Percentiles rank a stretch among this genome's conserved stretches.
phyloP scores from a whole-genome alignment of 305 asterid genomes.

The Solanum chacoense region DNA sequence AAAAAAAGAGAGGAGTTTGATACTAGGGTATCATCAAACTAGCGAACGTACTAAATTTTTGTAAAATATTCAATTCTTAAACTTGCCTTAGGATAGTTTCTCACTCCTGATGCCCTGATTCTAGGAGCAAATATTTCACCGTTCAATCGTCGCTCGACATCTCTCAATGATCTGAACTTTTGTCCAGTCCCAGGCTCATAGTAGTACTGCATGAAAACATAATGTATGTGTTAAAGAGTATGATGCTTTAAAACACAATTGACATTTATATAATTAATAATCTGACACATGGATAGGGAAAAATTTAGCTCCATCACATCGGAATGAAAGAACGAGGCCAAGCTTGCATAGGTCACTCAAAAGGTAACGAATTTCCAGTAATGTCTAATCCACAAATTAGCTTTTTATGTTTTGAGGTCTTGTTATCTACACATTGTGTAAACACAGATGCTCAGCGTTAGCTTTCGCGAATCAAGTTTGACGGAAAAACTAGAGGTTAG shows the following conservation, averaged over 20 bases:
- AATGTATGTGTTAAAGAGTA: background rate
- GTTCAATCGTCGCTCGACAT: conserved; percentile 37
- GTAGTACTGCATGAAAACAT: conserved; percentile 44
- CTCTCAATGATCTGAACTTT: conserved; percentile 54
- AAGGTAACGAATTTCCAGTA: background rate
- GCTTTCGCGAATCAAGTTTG: background rate
- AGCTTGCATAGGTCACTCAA: background rate
- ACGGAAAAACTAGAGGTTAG: background rate
- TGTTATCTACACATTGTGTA: background rate
- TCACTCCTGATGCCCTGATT: background rate
- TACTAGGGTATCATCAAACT: background rate
- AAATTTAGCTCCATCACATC: background rate
- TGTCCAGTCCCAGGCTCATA: conserved; percentile 60
- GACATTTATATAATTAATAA: background rate
- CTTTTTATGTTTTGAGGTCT: background rate
- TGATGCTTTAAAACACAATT: background rate
- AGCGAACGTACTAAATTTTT: background rate
- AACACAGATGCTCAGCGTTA: background rate
- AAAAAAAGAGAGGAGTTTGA: background rate
- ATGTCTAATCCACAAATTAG: background rate
- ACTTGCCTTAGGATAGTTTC: conserved; percentile 15
- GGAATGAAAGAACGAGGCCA: background rate
- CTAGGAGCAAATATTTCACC: conserved; percentile 19
- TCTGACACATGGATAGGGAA: background rate
- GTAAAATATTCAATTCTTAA: background rate